These are phyloP conservation scores for Lyophyllum semitale DNA, from an alignment of 768 basidiomycete genomes.

Conservation along the genomic window DNA sequence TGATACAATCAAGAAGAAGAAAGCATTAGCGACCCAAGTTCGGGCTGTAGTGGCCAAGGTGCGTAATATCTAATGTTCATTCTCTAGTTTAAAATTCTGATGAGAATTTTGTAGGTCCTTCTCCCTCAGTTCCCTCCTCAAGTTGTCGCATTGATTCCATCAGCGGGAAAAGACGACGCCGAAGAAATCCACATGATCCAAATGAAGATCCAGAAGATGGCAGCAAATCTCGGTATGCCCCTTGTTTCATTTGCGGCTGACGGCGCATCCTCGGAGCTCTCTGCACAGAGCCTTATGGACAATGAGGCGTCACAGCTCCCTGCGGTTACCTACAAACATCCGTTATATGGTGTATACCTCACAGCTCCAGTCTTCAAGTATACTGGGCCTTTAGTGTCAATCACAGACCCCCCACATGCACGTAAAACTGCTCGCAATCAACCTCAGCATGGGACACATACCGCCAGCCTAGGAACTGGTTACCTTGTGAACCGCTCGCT, in stretches of 20 bases:
- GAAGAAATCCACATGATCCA: constrained; percentile 21
- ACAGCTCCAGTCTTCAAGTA: constrained; percentile 18
- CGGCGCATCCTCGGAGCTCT: constrained; percentile 23
- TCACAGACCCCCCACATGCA: constrained; percentile 1
- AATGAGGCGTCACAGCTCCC: constrained; percentile 5
- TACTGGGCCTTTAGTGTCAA: constrained; percentile 18
- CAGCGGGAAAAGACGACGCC: constrained; percentile 23
- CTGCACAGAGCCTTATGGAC: constrained; percentile 24
- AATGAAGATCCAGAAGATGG: constrained; percentile 21
- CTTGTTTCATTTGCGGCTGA: constrained; percentile 22
- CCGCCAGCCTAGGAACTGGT: constrained; percentile 14
- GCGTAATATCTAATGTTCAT: too few relatives aligned
- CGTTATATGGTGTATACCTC: constrained; percentile 22
- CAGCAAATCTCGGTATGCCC: constrained; percentile 9
- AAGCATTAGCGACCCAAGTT: constrained; percentile 26
- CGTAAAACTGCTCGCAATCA: constrained; percentile 3
- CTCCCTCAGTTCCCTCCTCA: constrained; percentile 20
- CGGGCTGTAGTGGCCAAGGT: constrained; percentile 28
- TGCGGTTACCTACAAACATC: constrained; percentile 19
- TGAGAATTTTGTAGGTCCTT: constrained; percentile 14
- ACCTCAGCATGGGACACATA: constrained; percentile 6
- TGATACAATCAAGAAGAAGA: constrained; percentile 16
- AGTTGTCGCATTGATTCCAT: constrained; percentile 25
- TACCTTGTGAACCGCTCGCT: constrained; percentile 22
- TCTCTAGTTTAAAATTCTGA: background rate